These are phyloP conservation scores for Suillus subaureus DNA, from an alignment of 768 basidiomycete genomes.

Conservation along the genomic window DNA sequence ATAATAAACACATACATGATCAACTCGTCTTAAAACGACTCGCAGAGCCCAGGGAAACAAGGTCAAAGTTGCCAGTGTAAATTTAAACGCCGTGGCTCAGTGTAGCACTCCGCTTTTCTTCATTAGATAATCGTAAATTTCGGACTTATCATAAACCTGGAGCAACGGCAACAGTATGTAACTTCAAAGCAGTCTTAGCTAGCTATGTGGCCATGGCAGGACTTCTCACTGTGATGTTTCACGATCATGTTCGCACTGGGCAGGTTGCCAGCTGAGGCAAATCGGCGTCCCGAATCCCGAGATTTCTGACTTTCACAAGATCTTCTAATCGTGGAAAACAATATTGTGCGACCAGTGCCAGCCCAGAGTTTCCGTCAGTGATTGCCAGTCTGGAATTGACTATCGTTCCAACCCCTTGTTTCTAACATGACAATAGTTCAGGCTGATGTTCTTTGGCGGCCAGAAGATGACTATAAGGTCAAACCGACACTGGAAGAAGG, in stretches of 20 bases:
- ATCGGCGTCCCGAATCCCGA: no score
- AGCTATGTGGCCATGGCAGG: no score
- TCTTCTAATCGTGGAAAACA: neutral
- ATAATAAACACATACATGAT: neutral
- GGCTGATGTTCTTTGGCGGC: constrained; percentile 39
- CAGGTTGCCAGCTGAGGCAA: neutral
- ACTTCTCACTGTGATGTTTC: no score
- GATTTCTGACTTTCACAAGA: no score
- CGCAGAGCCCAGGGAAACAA: neutral
- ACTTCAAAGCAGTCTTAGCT: no score
- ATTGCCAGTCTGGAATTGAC: neutral
- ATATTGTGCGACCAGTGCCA: neutral
- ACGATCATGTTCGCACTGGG: no score
- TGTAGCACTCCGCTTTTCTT: no score
- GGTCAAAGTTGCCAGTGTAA: neutral
- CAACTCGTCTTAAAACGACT: neutral
- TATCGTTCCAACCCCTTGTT: neutral
- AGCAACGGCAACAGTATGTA: no score
- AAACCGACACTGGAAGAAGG: constrained; percentile 19
- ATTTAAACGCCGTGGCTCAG: neutral
- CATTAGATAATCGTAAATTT: no score
- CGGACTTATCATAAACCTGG: no score
- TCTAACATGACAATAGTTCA: neutral
- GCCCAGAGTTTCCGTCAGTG: neutral
- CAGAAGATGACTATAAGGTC: constrained; percentile 24